Base-by-base conservation (phyloP, 768 basidiomycete genomes). In the Hypholoma fasciculare region DNA sequence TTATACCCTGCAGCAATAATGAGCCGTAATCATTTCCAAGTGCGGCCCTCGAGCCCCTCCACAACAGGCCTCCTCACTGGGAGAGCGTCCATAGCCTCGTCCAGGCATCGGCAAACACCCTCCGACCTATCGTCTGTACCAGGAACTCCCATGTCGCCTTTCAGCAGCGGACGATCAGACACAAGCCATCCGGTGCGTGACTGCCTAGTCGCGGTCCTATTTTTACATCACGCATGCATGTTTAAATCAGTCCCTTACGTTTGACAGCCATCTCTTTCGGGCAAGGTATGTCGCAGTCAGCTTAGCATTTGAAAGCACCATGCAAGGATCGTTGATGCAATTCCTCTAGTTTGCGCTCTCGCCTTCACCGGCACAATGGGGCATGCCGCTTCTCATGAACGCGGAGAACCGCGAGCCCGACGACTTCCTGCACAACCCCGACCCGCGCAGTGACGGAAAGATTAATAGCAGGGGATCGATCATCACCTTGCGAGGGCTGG, bases 391-490 rank as follows among this genome's bases (percentile, higher is more conserved):
- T n/a, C 66, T 69, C 30, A 68, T 79, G 62, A 75, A 73, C 38
- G 48, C 16, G 19, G 48, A 17, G 27, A 69, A 65, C 1, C 77
- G 78, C 14, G 87, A 88, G 57, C 76, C 81, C 0, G 87, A 88
- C 63, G 87, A 89, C 66, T 72, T 74, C 52, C 76, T 89, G 0
- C 87, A 88, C 65, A 85, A 81, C 60, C 87, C 87, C 0, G 81
- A 86, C 69, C 81, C 84, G 1, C 75, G 71, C 26, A 74, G 82
- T 14, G 83, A 87, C 59, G 69, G 76, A 42, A 79, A 77, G 63
- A 79, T 74, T 20, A 83, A 87, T 66, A 67, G 46, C 19, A 81
- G 84, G 6, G 87, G 87, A 3, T 76, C 78, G 40, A 77, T 90
- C 53, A 84, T 83, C 59, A 88, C 89, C 26, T 52, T 66, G 2